A percentile compares a stretch with the other conserved stretches of the same genome.
phyloP scores from a whole-genome alignment of 225 moss, liverwort and hornwort genomes.

The Lunularia cruciata region DNA sequence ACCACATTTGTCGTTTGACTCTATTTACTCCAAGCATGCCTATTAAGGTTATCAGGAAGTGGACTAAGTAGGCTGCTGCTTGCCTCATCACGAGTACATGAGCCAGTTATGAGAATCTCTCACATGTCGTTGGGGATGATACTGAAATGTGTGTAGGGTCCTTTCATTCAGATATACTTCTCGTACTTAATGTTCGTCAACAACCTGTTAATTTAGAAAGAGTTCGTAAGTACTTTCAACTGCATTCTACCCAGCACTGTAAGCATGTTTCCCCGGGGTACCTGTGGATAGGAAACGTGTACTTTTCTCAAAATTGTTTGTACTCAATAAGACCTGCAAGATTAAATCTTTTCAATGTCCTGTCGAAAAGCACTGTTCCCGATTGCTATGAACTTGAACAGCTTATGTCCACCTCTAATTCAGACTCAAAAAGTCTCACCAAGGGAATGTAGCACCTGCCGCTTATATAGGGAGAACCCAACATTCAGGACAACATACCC shows the following conservation, averaged over 20 bases:
- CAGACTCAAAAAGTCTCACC: not conserved
- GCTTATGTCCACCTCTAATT: not conserved
- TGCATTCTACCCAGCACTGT: not conserved
- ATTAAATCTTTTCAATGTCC: not conserved
- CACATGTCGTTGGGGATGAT: not conserved
- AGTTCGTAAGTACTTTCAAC: conserved; percentile 3
- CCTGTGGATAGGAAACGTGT: not conserved
- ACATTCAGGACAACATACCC: not conserved
- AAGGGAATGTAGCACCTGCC: not conserved
- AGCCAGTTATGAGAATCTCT: not conserved
- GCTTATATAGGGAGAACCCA: not conserved
- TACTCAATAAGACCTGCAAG: not conserved
- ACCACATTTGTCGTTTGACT: not conserved
- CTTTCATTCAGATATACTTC: not conserved
- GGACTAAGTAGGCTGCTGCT: not conserved
- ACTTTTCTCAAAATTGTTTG: not conserved
- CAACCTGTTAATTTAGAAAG: conserved; percentile 3
- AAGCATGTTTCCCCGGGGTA: not conserved
- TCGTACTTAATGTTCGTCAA: conserved; percentile 1
- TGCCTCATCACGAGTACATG: conserved; percentile 8
- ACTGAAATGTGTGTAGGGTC: not conserved
- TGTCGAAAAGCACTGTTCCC: not conserved
- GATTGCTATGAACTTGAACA: not conserved
- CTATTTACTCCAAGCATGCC: no score
- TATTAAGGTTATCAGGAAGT: not conserved